Percentiles rank a stretch among this genome's conserved stretches.
These are phyloP conservation scores for Brassica nigra DNA, from an alignment of 345 rosid species.

Conservation along the genomic window DNA sequence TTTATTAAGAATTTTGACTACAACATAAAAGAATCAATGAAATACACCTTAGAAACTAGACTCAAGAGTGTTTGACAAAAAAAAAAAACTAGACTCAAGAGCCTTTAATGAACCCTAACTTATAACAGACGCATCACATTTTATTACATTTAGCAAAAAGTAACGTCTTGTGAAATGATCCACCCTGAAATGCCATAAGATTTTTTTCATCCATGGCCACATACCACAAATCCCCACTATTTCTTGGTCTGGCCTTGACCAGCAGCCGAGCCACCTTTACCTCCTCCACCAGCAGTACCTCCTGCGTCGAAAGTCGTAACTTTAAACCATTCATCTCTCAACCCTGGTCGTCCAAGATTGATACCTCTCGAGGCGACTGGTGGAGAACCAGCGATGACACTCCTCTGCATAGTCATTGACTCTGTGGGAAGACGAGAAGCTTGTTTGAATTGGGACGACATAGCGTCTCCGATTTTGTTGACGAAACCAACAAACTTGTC, in stretches of 20 bases:
- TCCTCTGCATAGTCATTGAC: constrained; percentile 37
- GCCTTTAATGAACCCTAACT: background rate
- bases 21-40: background rate
- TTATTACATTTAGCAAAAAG: constrained; percentile 1
- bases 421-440: constrained; percentile 22
- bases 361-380: constrained; percentile 18
- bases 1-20: constrained; percentile 6
- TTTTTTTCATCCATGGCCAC: constrained; percentile 17
- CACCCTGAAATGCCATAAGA: background rate
- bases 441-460: constrained; percentile 32
- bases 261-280: constrained; percentile 31
- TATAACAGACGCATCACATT: background rate
- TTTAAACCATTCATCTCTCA: constrained; percentile 34
- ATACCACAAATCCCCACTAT: constrained; percentile 17
- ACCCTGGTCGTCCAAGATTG: background rate
- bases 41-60: constrained; percentile 8
- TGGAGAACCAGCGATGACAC: constrained; percentile 26
- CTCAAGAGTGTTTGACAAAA: no score
- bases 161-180: constrained; percentile 5
- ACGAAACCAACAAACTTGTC: constrained; percentile 40
- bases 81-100: background rate
- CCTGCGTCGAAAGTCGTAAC: constrained; percentile 31
- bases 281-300: constrained; percentile 22
- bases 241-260: constrained; percentile 40
- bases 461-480: constrained; percentile 32